phyloP scores from a whole-genome alignment of 1,139 yeast genomes.

The Lodderomyces elongisporus region DNA sequence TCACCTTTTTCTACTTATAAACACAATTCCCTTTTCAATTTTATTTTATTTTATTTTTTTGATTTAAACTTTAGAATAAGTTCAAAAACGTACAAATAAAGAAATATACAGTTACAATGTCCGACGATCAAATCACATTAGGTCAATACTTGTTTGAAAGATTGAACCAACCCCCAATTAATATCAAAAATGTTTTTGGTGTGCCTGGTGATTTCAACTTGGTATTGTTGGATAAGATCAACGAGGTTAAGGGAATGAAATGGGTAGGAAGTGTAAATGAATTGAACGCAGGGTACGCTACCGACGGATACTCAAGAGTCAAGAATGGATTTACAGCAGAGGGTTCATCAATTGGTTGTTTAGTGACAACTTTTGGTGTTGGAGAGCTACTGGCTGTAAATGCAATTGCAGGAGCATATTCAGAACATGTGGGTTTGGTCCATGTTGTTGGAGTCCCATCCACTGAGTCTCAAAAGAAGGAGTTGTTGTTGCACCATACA shows the following conservation, averaged over 20 bases:
- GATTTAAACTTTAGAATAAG: too few species aligned
- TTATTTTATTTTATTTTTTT: too few species aligned
- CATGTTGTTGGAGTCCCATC: slow-evolving; percentile 46
- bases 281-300: slow-evolving; percentile 66
- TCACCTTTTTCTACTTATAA: neutral
- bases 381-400: slow-evolving; percentile 47
- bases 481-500: slow-evolving; percentile 52
- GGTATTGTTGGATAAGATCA: slow-evolving; percentile 57
- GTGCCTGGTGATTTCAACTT: slow-evolving; percentile 80
- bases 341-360: slow-evolving; percentile 26
- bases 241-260: slow-evolving; percentile 22
- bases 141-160: slow-evolving; percentile 63
- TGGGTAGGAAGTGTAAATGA: slow-evolving; percentile 76
- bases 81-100: too few species aligned
- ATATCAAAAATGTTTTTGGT: slow-evolving; percentile 65
- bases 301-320: slow-evolving; percentile 67
- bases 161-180: slow-evolving; percentile 46
- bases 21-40: too few species aligned
- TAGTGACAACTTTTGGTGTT: slow-evolving; percentile 63
- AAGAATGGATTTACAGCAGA: slow-evolving; percentile 25
- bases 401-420: slow-evolving; percentile 41
- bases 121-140: slow-evolving; percentile 28
- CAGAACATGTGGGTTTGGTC: slow-evolving; percentile 39
- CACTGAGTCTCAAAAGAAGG: slow-evolving; percentile 59
- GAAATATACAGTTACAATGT: too few species aligned